phyloP scores from a whole-genome alignment of 202 grass and related monocot species.

The Panicum hallii region DNA sequence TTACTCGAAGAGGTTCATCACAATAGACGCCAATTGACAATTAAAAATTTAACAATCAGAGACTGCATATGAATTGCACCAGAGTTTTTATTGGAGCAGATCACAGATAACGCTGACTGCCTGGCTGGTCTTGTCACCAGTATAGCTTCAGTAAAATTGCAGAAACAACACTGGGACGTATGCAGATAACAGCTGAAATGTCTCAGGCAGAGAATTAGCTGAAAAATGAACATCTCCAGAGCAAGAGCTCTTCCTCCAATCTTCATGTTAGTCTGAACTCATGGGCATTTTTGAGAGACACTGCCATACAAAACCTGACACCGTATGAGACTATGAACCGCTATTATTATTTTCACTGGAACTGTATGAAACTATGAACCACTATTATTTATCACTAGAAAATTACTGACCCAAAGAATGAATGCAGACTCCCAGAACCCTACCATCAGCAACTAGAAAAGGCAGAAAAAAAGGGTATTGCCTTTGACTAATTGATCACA shows the following conservation, averaged over 20 bases:
- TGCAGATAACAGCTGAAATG: not conserved
- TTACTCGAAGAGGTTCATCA: not conserved
- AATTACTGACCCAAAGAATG: conserved; percentile 51
- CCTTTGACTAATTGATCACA: conserved; percentile 51
- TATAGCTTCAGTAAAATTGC: not conserved
- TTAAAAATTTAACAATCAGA: not conserved
- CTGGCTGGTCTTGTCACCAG: not conserved
- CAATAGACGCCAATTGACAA: not conserved
- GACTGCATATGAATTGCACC: not conserved
- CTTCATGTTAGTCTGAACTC: not conserved
- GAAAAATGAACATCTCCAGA: conserved; percentile 15
- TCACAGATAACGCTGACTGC: too few species aligned
- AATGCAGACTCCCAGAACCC: conserved; percentile 45
- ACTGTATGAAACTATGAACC: conserved; percentile 14
- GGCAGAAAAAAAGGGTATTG: conserved; percentile 48
- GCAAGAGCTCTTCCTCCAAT: not conserved
- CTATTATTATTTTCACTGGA: conserved; percentile 39
- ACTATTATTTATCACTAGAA: conserved; percentile 44
- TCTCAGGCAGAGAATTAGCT: not conserved
- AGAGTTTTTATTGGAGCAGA: not conserved
- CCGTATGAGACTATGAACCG: not conserved
- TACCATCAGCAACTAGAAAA: conserved; percentile 44
- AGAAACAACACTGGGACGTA: not conserved
- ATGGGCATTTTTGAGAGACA: conserved; percentile 8
- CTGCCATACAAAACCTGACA: not conserved